These are phyloP conservation scores for Ramularia collo-cygni DNA, from an alignment of 2,329 filamentous ascomycete species.

Conservation along the genomic window DNA sequence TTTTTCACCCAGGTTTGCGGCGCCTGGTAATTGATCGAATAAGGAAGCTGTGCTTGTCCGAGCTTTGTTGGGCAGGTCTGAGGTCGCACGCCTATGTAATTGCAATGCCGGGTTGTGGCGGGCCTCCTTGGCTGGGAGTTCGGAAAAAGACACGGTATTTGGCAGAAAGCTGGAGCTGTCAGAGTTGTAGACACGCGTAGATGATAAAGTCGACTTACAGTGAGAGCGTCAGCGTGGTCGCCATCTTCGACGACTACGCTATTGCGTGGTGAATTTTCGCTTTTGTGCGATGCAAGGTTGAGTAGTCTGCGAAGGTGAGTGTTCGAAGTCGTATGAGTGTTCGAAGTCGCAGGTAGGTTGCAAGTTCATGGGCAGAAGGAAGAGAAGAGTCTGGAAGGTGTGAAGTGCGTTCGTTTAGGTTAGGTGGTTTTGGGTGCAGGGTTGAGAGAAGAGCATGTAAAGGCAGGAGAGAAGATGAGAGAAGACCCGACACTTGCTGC, in stretches of 20 bases:
- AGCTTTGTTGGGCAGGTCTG: conserved; percentile 32
- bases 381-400: neutral
- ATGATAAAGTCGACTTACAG: conserved; percentile 24
- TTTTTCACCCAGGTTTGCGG: conserved; percentile 9
- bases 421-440: too few species aligned
- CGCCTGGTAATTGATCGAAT: conserved; percentile 20
- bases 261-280: too few species aligned
- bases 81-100: conserved; percentile 36
- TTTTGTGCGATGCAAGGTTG: too few species aligned
- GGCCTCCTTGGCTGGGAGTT: conserved; percentile 39
- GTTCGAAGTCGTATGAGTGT: neutral
- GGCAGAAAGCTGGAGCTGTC: conserved; percentile 65
- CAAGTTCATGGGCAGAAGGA: conserved; percentile 1
- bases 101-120: conserved; percentile 18
- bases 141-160: conserved; percentile 79
- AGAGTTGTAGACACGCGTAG: conserved; percentile 4
- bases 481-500: too few species aligned
- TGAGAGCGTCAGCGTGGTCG: conserved; percentile 35
- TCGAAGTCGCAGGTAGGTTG: neutral
- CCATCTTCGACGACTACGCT: conserved; percentile 45
- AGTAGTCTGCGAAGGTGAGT: neutral
- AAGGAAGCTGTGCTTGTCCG: conserved; percentile 31
- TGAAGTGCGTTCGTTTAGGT: neutral
- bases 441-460: too few species aligned
- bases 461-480: too few species aligned